phyloP scores from a whole-genome alignment of 2,329 filamentous ascomycete genomes.

The Fusarium buxicola region DNA sequence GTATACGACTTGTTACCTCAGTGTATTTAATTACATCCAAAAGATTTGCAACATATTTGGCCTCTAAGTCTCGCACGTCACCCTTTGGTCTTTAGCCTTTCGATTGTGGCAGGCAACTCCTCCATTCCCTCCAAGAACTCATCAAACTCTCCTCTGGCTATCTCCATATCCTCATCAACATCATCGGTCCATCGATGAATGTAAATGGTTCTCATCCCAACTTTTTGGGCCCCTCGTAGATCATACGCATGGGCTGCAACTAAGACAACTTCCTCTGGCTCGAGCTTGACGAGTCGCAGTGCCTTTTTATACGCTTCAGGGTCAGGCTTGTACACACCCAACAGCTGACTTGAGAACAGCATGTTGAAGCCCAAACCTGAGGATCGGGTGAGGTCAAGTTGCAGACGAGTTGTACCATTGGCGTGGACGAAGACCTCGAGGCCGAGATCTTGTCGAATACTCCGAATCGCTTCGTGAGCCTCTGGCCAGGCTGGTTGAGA shows the following conservation, averaged over 20 bases:
- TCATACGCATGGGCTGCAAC: conserved; percentile 68
- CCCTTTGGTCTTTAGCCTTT: not conserved
- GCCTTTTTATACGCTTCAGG: conserved; percentile 59
- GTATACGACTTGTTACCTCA: too few species aligned
- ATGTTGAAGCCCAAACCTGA: conserved; percentile 62
- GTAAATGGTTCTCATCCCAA: conserved; percentile 65
- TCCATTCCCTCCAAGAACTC: conserved; percentile 35
- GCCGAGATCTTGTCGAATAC: conserved; percentile 50
- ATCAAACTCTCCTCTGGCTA: conserved; percentile 28
- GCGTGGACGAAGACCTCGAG: conserved; percentile 63
- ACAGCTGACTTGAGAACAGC: conserved; percentile 63
- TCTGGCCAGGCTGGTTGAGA: conserved; percentile 63
- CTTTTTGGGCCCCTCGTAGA: conserved; percentile 58
- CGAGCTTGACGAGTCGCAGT: conserved; percentile 56
- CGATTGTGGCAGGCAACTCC: conserved; percentile 20
- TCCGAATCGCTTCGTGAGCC: conserved; percentile 55
- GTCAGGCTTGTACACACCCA: conserved; percentile 62
- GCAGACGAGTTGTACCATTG: conserved; percentile 66
- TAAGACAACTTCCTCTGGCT: conserved; percentile 61
- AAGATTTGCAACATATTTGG: not conserved
- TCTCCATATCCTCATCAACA: conserved; percentile 51
- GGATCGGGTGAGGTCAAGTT: conserved; percentile 62
- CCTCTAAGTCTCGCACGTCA: not conserved
- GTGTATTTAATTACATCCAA: too few species aligned
- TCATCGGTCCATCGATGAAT: conserved; percentile 66